Evolutionary conservation across 768 basidiomycete genomes (phyloP).

Genomic region (Agaricus blazei): DNA sequence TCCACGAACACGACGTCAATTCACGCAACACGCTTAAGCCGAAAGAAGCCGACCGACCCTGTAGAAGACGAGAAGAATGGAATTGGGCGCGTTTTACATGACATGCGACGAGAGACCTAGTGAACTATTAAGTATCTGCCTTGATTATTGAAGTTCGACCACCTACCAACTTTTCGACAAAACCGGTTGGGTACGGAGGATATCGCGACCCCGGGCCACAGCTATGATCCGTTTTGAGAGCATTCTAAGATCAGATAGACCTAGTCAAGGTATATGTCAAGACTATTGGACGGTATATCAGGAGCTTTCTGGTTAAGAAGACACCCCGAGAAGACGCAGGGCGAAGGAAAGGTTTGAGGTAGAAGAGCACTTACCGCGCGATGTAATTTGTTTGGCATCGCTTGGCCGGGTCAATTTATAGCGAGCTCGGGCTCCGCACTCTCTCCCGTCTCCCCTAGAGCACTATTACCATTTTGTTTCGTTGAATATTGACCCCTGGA

Average conservation of each 20-base stretch:
- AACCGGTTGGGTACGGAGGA: slow-evolving; percentile 32
- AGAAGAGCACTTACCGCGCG: background rate
- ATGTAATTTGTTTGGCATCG: slow-evolving; percentile 16
- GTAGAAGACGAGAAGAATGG: slow-evolving; percentile 63
- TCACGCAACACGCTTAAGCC: background rate
- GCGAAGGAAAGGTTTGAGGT: background rate
- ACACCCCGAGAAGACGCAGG: background rate
- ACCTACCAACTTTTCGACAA: slow-evolving; percentile 19
- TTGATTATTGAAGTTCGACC: background rate
- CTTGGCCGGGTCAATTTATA: background rate
- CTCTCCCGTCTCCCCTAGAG: too few relatives aligned
- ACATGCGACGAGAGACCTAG: slow-evolving; percentile 41
- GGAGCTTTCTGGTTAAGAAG: too few relatives aligned
- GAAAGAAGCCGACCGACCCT: slow-evolving; percentile 46
- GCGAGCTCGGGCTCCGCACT: background rate
- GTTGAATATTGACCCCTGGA: too few relatives aligned
- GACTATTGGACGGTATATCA: background rate
- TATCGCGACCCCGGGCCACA: slow-evolving; percentile 55
- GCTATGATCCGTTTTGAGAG: slow-evolving; percentile 67
- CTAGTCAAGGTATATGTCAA: background rate
- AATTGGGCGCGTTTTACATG: slow-evolving; percentile 55
- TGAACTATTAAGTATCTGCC: slow-evolving; percentile 11
- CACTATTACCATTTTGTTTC: too few relatives aligned
- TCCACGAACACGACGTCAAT: background rate
- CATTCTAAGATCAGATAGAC: slow-evolving; percentile 31